These are phyloP conservation scores for Lipomyces spencermartinsiae DNA, from an alignment of 805 yeast genomes.

Conservation along the genomic window DNA sequence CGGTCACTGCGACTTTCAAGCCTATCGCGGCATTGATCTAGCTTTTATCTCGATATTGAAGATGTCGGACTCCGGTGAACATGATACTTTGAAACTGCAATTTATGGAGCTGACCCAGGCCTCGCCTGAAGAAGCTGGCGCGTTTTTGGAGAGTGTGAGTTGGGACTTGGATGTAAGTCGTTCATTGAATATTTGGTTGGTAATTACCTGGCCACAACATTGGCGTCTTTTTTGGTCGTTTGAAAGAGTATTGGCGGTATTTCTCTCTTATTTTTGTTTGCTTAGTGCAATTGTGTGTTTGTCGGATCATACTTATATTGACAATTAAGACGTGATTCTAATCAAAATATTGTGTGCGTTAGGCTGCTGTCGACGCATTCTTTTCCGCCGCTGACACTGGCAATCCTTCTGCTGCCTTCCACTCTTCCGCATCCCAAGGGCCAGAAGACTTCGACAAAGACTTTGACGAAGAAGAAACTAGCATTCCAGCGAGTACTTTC, in stretches of 20 bases:
- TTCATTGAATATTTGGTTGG: background rate
- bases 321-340: background rate
- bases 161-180: slow-evolving; percentile 44
- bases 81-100: slow-evolving; percentile 22
- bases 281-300: background rate
- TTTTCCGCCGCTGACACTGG: slow-evolving; percentile 14
- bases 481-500: background rate
- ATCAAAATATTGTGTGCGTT: background rate
- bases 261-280: background rate
- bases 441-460: slow-evolving; percentile 5
- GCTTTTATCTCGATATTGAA: background rate
- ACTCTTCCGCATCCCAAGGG: slow-evolving; percentile 1
- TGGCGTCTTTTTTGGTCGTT: background rate
- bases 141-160: slow-evolving; percentile 47
- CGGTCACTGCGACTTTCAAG: background rate
- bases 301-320: background rate
- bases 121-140: slow-evolving; percentile 50
- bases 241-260: background rate
- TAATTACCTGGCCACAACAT: background rate
- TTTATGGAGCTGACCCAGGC: slow-evolving; percentile 51
- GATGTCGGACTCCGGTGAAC: slow-evolving; percentile 1
- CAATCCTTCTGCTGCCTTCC: slow-evolving; percentile 8
- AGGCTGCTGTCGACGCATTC: slow-evolving; percentile 30
- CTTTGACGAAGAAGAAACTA: background rate
- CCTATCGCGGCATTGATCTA: background rate